Conservation (phyloP, 1,139 yeast species). For the Ashbya aceris region DNA sequence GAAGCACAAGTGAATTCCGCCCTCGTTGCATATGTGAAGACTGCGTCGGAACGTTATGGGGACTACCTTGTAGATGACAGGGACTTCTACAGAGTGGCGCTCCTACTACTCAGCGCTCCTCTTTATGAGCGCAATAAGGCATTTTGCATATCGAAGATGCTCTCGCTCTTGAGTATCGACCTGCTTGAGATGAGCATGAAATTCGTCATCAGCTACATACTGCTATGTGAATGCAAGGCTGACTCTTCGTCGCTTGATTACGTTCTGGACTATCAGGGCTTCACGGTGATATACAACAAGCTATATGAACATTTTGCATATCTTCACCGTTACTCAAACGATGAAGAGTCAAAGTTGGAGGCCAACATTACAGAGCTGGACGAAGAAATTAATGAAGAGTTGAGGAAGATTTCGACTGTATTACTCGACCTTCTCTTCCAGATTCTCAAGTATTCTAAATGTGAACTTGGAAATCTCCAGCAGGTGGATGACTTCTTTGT, state of each 20-base stretch:
- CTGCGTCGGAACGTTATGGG: conserved; percentile 29
- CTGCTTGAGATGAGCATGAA: conserved; percentile 33
- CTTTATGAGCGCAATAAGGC: conserved; percentile 31
- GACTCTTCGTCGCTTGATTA: conserved; percentile 36
- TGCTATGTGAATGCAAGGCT: conserved; percentile 40
- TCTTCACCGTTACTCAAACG: conserved; percentile 24
- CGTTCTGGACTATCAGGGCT: conserved; percentile 44
- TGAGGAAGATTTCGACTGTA: conserved; percentile 35
- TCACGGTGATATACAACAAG: conserved; percentile 35
- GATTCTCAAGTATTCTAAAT: conserved; percentile 41
- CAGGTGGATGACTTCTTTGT: conserved; percentile 46
- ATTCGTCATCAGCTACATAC: conserved; percentile 41
- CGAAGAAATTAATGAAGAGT: conserved; percentile 22
- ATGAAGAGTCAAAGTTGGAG: conserved; percentile 5
- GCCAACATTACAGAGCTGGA: conserved; percentile 24
- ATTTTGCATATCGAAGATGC: conserved; percentile 39
- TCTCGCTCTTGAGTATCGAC: conserved; percentile 35
- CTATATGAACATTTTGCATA: conserved; percentile 33
- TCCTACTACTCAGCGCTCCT: conserved; percentile 30
- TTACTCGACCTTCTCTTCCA: conserved; percentile 46
- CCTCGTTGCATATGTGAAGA: conserved; percentile 30
- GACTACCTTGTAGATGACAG: conserved; percentile 29
- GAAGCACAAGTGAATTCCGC: conserved; percentile 23
- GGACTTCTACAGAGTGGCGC: conserved; percentile 31
- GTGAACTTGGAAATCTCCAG: conserved; percentile 36